Evolutionary conservation across 176 grass and related monocot species (phyloP), one percentile per base, ranked within the genome.

Genomic region (Juncus effusus): DNA sequence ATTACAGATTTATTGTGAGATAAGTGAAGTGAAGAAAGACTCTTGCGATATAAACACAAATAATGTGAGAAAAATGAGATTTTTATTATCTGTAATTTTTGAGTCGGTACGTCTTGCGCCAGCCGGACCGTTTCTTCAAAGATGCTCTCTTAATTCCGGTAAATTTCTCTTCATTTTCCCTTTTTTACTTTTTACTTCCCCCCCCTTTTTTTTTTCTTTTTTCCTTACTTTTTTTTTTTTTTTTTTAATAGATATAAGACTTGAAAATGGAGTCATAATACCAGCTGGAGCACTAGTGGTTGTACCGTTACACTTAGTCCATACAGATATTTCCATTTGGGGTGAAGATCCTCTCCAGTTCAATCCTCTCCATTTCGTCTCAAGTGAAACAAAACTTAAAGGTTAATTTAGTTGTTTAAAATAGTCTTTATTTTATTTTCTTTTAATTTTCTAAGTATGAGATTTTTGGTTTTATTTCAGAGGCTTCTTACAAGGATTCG

Each of bases 41-140:
- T 82, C 72, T 56, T 66, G 64, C 73, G 57, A 80, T 13, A 38
- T 80, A 16, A 77, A 73, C 14, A 55, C 67, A 13, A 67, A 90
- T 56, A 76, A 80, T 61, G 54, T 93, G 15, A 65, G 75, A 82
- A 93, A 67, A 56, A 94, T 99, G 89, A 78, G 66, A 82, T 78
- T 90, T 54, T 38, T 90, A 75, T 69, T 99, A 61, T 85, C 89
- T 63, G 87, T 85, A 56, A 76, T 99, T 37, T 88, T 82, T 85
- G 95, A 99, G 89, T 94, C 95, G 75, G 85, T 83, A 78, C 83
- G 86, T 6, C 83, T 99, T 80, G 70, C 87, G 57, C 95, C 95
- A 78, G 85, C 83, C n/a, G 95, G 86, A 67, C 95, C 94, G 70
- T 85, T 99, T 80, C 80, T 99, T 55, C 95, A 99, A 70, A 67